Evolutionary conservation across 495 filamentous ascomycete genomes (phyloP), one percentile per base, ranked within the genome.

Genomic region (Lasiosphaeria ovina): DNA sequence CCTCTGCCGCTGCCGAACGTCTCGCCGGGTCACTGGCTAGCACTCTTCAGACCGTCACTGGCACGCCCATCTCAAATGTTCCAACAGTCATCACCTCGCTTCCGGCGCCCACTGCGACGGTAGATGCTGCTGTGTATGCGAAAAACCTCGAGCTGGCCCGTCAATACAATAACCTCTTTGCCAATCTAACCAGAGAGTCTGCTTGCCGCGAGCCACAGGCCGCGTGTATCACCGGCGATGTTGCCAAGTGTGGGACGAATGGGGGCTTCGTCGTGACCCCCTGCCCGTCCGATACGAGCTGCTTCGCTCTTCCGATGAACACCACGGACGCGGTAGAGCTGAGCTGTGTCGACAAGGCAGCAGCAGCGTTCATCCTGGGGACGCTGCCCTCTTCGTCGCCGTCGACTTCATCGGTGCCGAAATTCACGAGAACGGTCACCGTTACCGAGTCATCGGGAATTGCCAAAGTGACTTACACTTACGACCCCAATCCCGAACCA

Each of bases 291-390:
- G 63, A 65, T 11, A 66, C 66, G 11, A 67, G 66, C 40, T 80
- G 78, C 61, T 71, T 69, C 42, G 78, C 75, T 17, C 57, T 79
- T 50, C 78, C 78, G 6, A 74, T 79, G 74, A 69, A 70, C 10
- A 74, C 71, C 0, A 64, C 67, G 17, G 60, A 59, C 2, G 76
- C 75, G 4, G 72, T 73, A 7, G 58, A 69, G 50, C 57, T 79
- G 38, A 70, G 65, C n/a, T 80, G 78, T 55, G 59, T 62, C 33
- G 63, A 72, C 55, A 59, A 68, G 5, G 62, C 60, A 12, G 61
- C 60, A 10, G 75, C 71, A 6, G 58, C 54, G 31, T 49, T 59
- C 12, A 60, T 71, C 24, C 59, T 78, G 34, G 76, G 69, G 12
- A 49, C 57, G 3, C 3, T 57, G 17, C 56, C 58, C 5, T 3